Evolutionary conservation across 2,329 filamentous ascomycete genomes (phyloP), one percentile per base, ranked within the genome.

Genomic region (Magnaporthiopsis poae): DNA sequence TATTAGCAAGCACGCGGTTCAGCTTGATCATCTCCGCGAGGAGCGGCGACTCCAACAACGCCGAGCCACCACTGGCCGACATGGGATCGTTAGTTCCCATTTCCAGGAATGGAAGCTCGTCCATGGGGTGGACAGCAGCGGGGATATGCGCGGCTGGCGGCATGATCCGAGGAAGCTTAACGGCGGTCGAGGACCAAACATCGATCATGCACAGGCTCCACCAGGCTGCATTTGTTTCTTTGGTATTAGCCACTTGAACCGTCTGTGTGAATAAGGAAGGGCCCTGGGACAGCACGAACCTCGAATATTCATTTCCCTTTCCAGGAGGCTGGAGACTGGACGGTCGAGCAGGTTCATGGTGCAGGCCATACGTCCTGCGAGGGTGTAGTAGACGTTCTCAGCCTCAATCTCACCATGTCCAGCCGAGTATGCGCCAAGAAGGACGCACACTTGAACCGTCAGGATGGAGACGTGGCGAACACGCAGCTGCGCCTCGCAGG

Each of bases 201-300:
- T 79, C 77, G 61, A 78, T 76, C 77, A 79, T 79, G 68, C 73
- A 77, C 1, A 79, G 69, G 1, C 75, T 73, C 77, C 77, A 79
- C 75, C 76, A 79, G 7, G 74, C 74, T 71, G 61, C 33, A 8
- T 56, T 56, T 25, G 46, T 56, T 56, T 56, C n/a, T 25, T 5
- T 21, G 39, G 39, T 5, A 4, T 46, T 18, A 46, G 36, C 36
- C 12, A 12, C 5, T 46, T 7, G 39, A 12, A 18, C 3, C 13
- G 39, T 18, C 5, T 1, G 35, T 36, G 35, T 36, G 39, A 2
- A 5, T 12, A 46, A 18, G 25, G 52, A n/a, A 15, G 35, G 21
- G 33, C 13, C 25, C n/a, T 67, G n/a, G 62, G n/a, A n/a, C 29
- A 13, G 8, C 12, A 66, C 66, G 59, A 64, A 74, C 73, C 71